Conservation (phyloP, 2,329 filamentous ascomycete species). For the Calonectria pauciramosa region DNA sequence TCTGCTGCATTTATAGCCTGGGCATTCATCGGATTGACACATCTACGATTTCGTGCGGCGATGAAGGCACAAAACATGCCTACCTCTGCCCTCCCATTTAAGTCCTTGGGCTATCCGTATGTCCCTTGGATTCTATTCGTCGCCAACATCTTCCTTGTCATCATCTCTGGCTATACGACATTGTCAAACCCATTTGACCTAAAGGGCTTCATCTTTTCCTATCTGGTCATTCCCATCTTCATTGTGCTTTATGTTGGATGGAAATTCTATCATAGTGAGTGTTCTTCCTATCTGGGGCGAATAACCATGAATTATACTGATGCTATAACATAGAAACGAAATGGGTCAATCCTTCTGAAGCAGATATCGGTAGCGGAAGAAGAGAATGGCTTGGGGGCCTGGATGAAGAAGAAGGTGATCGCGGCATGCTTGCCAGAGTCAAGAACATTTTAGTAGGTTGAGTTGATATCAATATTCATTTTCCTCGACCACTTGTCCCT, state of each 20-base stretch:
- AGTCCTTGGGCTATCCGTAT: constrained; percentile 18
- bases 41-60: constrained; percentile 3
- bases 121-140: constrained; percentile 25
- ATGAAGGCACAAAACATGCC: constrained; percentile 11
- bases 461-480: not conserved
- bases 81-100: not conserved
- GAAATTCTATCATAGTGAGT: constrained; percentile 31
- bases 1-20: constrained; percentile 18
- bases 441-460: constrained; percentile 12
- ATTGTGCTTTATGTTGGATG: constrained; percentile 20
- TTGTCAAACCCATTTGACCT: constrained; percentile 24
- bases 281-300: not conserved
- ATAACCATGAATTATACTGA: not conserved
- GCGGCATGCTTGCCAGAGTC: not conserved
- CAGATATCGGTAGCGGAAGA: constrained; percentile 21
- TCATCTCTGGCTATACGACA: constrained; percentile 28
- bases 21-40: constrained; percentile 19
- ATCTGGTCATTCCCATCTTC: constrained; percentile 30
- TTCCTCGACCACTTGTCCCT: too few species aligned
- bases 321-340: constrained; percentile 13
- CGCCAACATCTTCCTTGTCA: constrained; percentile 25
- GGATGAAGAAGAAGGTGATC: constrained; percentile 10
- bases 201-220: constrained; percentile 29
- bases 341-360: constrained; percentile 21
- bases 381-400: constrained; percentile 23